These are phyloP conservation scores for Naematelia aurantialba DNA, from an alignment of 768 basidiomycete species.

Conservation along the genomic window DNA sequence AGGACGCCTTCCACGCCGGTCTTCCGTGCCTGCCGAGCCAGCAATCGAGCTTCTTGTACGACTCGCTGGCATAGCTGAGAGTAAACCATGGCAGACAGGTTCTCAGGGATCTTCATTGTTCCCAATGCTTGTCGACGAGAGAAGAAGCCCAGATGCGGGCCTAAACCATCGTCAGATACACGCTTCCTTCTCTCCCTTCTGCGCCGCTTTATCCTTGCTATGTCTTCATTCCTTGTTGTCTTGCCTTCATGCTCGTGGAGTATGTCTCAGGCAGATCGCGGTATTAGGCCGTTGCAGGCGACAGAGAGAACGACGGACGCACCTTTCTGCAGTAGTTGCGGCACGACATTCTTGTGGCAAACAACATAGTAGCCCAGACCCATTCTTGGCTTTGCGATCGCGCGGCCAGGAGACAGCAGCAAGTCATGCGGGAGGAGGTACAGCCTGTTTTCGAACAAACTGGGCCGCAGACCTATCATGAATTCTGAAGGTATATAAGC, in stretches of 20 bases:
- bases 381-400: neutral
- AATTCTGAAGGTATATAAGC: neutral
- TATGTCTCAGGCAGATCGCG: too few relatives aligned
- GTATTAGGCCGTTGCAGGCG: conserved; percentile 10
- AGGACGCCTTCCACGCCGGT: too few relatives aligned
- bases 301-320: conserved; percentile 9
- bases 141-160: neutral
- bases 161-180: neutral
- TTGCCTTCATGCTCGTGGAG: neutral
- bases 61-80: neutral
- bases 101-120: neutral
- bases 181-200: neutral
- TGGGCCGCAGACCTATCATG: neutral
- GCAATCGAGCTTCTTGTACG: neutral
- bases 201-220: neutral
- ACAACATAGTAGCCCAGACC: neutral
- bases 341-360: neutral
- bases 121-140: neutral
- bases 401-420: neutral
- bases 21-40: too few relatives aligned
- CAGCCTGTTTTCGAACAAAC: neutral
- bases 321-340: neutral
- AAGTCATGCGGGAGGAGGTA: neutral
- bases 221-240: neutral
- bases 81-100: neutral